These are phyloP conservation scores for Paramecium octaurelia DNA, from an alignment of 73 alveolate species.

Conservation along the genomic window DNA sequence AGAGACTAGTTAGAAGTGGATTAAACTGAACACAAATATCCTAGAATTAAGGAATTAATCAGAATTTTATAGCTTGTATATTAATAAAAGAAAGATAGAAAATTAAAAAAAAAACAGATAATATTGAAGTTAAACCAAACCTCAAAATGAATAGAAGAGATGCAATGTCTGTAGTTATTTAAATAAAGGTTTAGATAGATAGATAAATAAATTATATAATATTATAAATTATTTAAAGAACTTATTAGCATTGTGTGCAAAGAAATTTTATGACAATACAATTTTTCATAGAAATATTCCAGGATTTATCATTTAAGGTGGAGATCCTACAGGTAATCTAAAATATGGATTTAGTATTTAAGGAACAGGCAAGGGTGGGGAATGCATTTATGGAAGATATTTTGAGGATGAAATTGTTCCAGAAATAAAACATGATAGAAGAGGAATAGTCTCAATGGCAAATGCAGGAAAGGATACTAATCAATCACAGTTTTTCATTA, in stretches of 20 bases:
- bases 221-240: no score
- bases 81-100: no score
- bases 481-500: constrained; percentile 70
- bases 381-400: constrained; percentile 60
- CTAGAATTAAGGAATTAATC: no score
- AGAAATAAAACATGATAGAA: constrained; percentile 68
- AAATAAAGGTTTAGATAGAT: no score
- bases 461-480: constrained; percentile 66
- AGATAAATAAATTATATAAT: no score
- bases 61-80: no score
- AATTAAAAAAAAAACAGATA: no score
- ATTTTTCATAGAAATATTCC: constrained; percentile 72
- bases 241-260: constrained; percentile 70
- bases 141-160: no score
- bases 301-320: constrained; percentile 75
- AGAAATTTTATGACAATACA: constrained; percentile 63
- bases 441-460: constrained; percentile 79
- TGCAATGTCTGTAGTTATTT: no score
- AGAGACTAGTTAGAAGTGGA: no score
- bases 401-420: constrained; percentile 68
- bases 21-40: no score
- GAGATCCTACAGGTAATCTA: constrained; percentile 74
- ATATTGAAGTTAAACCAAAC: no score
- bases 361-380: constrained; percentile 76
- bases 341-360: not conserved